These are phyloP conservation scores for Cutaneotrichosporon mucoides DNA, from an alignment of 1,284 basidiomycete genomes.

Conservation along the genomic window DNA sequence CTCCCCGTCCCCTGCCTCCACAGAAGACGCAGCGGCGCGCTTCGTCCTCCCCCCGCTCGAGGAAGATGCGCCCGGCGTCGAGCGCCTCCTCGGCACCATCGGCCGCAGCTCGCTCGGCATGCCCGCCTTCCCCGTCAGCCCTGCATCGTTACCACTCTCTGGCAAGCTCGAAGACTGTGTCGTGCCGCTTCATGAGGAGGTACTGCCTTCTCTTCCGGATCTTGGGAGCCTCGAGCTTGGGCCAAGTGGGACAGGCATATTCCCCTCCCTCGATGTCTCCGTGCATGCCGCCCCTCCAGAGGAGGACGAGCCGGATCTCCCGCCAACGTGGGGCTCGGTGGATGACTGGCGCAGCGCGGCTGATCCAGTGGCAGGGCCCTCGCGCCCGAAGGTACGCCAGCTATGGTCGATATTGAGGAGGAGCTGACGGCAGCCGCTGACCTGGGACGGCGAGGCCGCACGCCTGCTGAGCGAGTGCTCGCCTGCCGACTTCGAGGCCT, in stretches of 20 bases:
- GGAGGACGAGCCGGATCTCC: neutral
- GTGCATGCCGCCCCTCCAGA: neutral
- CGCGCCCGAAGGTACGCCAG: conserved; percentile 15
- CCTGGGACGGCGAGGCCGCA: conserved; percentile 4
- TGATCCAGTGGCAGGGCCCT: conserved; percentile 4
- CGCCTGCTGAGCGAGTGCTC: conserved; percentile 27
- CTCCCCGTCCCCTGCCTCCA: too few species aligned
- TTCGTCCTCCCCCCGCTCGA: conserved; percentile 29
- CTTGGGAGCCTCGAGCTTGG: neutral
- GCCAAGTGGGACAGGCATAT: neutral
- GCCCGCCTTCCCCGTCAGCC: neutral
- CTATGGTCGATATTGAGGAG: neutral
- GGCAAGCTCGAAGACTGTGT: conserved; percentile 2
- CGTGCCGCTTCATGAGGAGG: neutral
- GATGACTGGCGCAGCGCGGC: conserved; percentile 5
- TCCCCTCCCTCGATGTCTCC: neutral
- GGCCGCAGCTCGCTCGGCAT: neutral
- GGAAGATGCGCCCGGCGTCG: conserved; percentile 26
- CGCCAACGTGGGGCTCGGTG: neutral
- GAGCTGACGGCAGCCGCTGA: conserved; percentile 6
- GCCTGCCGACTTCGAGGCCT: conserved; percentile 26
- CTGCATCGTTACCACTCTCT: neutral
- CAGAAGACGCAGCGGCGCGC: too few species aligned
- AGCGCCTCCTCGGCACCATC: conserved; percentile 20
- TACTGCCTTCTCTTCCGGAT: neutral